Base-by-base conservation (phyloP, 169 alveolate genomes). In the Babesia divergens region DNA sequence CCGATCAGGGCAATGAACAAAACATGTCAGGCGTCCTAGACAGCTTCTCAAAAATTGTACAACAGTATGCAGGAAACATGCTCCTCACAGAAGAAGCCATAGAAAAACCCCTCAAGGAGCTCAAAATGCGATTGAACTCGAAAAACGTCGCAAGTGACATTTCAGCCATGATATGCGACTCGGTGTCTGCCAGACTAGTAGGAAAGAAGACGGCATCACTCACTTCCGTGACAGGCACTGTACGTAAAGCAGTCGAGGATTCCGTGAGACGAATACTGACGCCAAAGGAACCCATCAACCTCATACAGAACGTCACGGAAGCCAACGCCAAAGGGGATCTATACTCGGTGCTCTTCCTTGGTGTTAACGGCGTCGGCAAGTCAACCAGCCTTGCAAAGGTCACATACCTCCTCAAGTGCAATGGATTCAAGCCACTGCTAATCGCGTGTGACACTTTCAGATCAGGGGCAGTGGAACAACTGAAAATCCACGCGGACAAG, bases 301-400 rank as follows among this genome's bases (percentile, higher is more conserved):
- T 80, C 32, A n/a, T 80, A 6, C 60, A 65, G 31, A 69, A 62
- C 42, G 28, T 82, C 90, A 38, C 66, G 67, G 93, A 93, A 35
- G 94, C 97, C 4, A 96, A 94, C 62, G 89, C 94, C 50, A 86
- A 89, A 32, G 96, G 98, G 3, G 91, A 93, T 70, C 94, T 96
- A 18, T 96, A 95, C 74, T 91, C 96, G 2, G 91, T 95, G 28
- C 97, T 92, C 20, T 94, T 96, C 58, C 90, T 95, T 43, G 99
- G 99, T 6, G 99, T 97, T 16, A 98, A 98, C 81, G 99, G 99
- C 4, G 99, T 98, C 1, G 99, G 99, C 28, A 98, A 98, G 91
- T 95, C 99, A 24, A 98, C 99, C 14, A 96, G 95, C 75, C 88
- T 98, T 34, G 99, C 99, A 29, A 98, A 98, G 83, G 98, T 96